Percentiles rank a stretch among this genome's conserved stretches.
phyloP scores from a whole-genome alignment of 2,329 filamentous ascomycete genomes.

The Macroventuria anomochaeta region DNA sequence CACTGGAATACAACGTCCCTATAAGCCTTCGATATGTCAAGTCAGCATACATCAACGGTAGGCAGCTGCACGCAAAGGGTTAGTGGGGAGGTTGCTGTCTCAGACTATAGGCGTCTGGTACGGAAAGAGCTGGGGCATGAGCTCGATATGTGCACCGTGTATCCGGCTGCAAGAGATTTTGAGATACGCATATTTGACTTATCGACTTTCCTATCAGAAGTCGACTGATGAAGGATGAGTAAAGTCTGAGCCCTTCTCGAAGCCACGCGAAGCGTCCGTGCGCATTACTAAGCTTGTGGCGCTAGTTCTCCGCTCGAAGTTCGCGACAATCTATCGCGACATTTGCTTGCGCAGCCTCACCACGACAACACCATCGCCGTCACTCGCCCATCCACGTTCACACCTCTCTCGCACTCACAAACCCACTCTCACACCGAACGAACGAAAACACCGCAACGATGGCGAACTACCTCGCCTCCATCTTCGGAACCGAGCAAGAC shows the following conservation, averaged over 20 bases:
- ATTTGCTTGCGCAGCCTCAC: conserved; percentile 20
- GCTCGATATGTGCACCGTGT: not conserved
- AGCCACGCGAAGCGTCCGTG: conserved; percentile 16
- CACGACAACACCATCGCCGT: conserved; percentile 6
- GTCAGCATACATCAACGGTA: not conserved
- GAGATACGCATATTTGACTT: not conserved
- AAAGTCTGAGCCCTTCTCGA: conserved; percentile 6
- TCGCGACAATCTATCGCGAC: conserved; percentile 26
- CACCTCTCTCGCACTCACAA: not conserved
- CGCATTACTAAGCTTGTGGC: conserved; percentile 19
- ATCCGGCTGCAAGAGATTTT: not conserved
- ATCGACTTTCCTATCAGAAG: not conserved
- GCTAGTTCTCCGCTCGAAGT: conserved; percentile 20
- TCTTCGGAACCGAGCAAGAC: conserved; percentile 99
- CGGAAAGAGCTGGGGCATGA: not conserved
- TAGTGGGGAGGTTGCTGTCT: conserved; percentile 9
- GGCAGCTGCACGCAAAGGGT: conserved; percentile 6
- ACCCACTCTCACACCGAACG: not conserved
- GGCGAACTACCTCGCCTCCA: conserved; percentile 98
- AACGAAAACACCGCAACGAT: conserved; percentile 57
- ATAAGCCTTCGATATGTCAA: not conserved
- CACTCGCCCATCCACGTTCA: not conserved
- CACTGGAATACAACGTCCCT: not conserved
- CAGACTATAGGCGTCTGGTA: not conserved
- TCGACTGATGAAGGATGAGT: not conserved